phyloP scores from a whole-genome alignment of 192 early-diverging fungal genomes.

The Oehlia diaphana region DNA sequence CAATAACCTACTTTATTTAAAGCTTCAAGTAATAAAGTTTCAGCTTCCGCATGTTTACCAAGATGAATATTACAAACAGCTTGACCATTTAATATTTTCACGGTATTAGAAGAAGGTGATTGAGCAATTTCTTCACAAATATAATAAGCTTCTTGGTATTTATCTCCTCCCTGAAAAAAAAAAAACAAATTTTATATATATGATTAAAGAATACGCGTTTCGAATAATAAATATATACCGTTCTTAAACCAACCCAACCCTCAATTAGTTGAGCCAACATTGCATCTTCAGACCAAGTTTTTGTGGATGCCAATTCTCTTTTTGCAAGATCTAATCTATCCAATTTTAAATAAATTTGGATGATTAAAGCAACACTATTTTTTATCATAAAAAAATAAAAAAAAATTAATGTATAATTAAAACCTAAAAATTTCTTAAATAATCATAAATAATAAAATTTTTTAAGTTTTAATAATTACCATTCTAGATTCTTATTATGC shows the following conservation, averaged over 20 bases:
- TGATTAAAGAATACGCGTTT: not conserved
- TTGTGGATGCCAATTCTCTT: constrained; percentile 71
- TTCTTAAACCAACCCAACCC: constrained; percentile 76
- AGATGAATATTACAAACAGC: constrained; percentile 83
- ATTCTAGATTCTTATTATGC: constrained; percentile 78
- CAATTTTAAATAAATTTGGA: constrained; percentile 76
- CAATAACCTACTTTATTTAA: constrained; percentile 55
- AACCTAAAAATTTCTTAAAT: too few species aligned
- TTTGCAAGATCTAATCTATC: constrained; percentile 85
- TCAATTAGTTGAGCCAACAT: constrained; percentile 91
- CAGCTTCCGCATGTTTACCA: constrained; percentile 81
- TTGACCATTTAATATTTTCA: constrained; percentile 74
- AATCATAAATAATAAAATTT: too few species aligned
- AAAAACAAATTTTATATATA: not conserved
- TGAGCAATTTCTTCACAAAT: constrained; percentile 93
- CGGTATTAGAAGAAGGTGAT: constrained; percentile 66
- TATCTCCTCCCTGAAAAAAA: constrained; percentile 62
- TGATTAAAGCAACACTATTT: constrained; percentile 68
- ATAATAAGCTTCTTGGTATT: constrained; percentile 87
- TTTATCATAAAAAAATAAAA: not conserved
- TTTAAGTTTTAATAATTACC: constrained; percentile 33
- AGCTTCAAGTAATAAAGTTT: constrained; percentile 75
- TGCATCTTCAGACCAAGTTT: constrained; percentile 94
- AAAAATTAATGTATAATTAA: not conserved
- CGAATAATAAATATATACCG: constrained; percentile 38